phyloP scores from a whole-genome alignment of 371 early-diverging fungal genomes.

The Mortierella sp. region DNA sequence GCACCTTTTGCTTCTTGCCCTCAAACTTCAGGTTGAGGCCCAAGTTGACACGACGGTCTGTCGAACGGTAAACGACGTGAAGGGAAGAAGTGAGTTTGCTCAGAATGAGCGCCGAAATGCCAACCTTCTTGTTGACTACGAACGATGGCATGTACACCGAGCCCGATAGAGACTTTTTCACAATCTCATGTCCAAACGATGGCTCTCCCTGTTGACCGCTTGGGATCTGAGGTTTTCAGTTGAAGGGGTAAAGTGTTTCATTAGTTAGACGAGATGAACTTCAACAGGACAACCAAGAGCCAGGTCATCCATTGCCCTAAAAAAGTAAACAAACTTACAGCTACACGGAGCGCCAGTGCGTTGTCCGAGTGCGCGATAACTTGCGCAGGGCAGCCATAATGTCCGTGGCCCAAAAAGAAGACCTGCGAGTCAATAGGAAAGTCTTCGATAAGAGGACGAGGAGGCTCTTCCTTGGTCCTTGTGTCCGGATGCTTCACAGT shows the following conservation, averaged over 20 bases:
- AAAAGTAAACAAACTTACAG: conserved; percentile 60
- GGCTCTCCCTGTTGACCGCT: conserved; percentile 58
- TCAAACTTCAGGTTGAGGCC: conserved; percentile 95
- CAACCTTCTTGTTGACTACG: conserved; percentile 71
- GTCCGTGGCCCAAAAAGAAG: conserved; percentile 75
- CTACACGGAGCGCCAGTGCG: conserved; percentile 58
- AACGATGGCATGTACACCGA: conserved; percentile 73
- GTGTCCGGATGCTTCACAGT: conserved; percentile 74
- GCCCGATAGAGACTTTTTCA: conserved; percentile 51
- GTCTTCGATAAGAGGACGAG: conserved; percentile 67
- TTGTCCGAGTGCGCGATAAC: conserved; percentile 71
- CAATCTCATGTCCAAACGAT: conserved; percentile 66
- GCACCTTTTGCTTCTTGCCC: conserved; percentile 82
- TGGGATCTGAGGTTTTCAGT: no score
- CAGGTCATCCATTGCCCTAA: neutral
- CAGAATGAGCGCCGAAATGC: conserved; percentile 71
- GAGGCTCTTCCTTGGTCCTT: conserved; percentile 71
- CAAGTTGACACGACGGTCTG: conserved; percentile 73
- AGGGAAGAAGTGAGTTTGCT: conserved; percentile 89
- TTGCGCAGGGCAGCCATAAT: conserved; percentile 82
- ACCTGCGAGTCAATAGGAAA: conserved; percentile 75
- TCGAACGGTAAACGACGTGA: conserved; percentile 67
- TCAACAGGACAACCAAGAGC: neutral
- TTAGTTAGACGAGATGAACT: neutral
- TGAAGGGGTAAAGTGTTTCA: no score